Base-by-base conservation (phyloP, 345 rosid species). In the Corymbia maculata region DNA sequence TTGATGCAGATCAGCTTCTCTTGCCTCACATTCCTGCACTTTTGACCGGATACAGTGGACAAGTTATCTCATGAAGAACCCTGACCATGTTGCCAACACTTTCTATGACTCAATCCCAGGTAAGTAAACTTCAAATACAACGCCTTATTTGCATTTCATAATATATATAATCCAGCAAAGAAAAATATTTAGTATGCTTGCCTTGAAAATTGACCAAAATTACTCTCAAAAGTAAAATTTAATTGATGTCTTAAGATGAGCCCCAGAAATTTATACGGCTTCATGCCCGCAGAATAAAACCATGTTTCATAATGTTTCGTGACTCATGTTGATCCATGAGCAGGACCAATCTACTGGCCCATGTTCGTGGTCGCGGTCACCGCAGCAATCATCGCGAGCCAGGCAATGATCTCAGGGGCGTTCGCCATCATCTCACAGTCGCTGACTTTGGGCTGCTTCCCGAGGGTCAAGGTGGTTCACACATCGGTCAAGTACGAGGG, bases 371-470 rank as follows among this genome's bases (percentile, higher is more conserved):
- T 93, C 51, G 98, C 99, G 2, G 96, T 95, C 1, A 94, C 93
- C 4, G 98, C 99, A 21, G 89, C 99, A 1, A 91, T 97, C n/a
- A 94, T 96, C 4, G 99, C 99, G 2, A 96, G 98, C 90, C 99
- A 97, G 88, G 97, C 99, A 80, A 93, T 96, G 95, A 97, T 97
- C 75, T 95, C 98, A 0, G 99, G 95, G 4, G 92, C 97, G 1
- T 97, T 96, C 86, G 88, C 98, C 13, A 91, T 97, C 51, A 88
- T 96, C 59, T 90, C 95, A 1, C 98, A 97, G 84, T 95, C 99
- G 6, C 86, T 93, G 52, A 88, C 91, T 28, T 94, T 95, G 17
- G 93, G 95, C 19, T 97, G 98, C 89, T 97, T 97, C 88, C 99
- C 99, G 15, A 90, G 97, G 36, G 98, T 97, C 28, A 94, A 94